A percentile compares a stretch with the other conserved stretches of the same genome.
These are phyloP conservation scores for Fagopyrum esculentum DNA, from an alignment of 148 eudicot species.

Conservation along the genomic window DNA sequence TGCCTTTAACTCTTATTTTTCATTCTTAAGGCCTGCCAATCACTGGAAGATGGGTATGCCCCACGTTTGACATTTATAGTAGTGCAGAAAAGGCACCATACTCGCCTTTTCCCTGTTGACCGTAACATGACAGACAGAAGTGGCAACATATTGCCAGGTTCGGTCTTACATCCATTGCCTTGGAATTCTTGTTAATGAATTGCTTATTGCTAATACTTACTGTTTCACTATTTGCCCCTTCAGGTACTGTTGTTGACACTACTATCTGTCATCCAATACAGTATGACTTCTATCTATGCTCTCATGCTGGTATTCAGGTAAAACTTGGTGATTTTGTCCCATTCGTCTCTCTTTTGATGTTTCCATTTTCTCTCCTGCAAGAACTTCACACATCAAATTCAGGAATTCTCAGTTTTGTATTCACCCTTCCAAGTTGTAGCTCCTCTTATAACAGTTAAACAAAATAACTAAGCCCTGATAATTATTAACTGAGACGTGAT, in stretches of 20 bases:
- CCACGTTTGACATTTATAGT: slow-evolving; percentile 78
- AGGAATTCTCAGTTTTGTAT: too few species aligned
- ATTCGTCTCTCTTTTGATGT: not conserved
- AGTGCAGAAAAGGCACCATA: slow-evolving; percentile 91
- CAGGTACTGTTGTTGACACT: slow-evolving; percentile 65
- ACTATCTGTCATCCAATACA: slow-evolving; percentile 63
- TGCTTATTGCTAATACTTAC: not conserved
- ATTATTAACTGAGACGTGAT: too few species aligned
- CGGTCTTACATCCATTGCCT: not conserved
- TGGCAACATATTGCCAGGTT: slow-evolving; percentile 89
- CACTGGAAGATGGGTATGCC: slow-evolving; percentile 40
- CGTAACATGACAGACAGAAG: slow-evolving; percentile 45
- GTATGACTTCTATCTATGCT: slow-evolving; percentile 59
- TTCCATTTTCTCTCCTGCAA: not conserved
- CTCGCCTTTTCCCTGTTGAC: slow-evolving; percentile 67
- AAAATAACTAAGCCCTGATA: too few species aligned
- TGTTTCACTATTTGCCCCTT: not conserved
- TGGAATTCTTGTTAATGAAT: not conserved
- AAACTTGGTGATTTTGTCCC: not conserved
- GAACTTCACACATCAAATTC: too few species aligned
- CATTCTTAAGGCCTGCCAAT: slow-evolving; percentile 53
- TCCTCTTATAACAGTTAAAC: too few species aligned
- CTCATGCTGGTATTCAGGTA: slow-evolving; percentile 93
- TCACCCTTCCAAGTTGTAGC: too few species aligned
- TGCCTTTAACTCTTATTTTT: not conserved